Evolutionary conservation across 345 rosid species (phyloP), one percentile per base, ranked within the genome.

Genomic region (Populus nigra): DNA sequence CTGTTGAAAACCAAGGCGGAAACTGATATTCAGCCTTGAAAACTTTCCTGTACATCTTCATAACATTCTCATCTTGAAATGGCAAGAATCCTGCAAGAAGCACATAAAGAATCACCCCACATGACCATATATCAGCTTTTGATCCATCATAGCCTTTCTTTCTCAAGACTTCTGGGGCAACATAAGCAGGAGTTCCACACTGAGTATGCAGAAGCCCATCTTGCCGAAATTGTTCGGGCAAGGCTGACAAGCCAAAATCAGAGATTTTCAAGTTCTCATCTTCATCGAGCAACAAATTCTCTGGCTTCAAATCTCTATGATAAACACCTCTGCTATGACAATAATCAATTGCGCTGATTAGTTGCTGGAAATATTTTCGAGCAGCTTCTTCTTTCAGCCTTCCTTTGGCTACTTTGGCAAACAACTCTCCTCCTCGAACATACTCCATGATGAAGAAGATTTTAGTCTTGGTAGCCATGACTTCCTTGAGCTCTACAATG

Each of bases 61-160:
- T 36, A 18, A 67, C 23, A 67, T 67, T 67, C 18, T 67, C 70
- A 1, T 67, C n/a, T 33, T 38, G 70, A 35, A 67, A 67, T 67
- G 70, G 70, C 45, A 67, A 17, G 25, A 13, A 33, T 10, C 70
- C 70, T 18, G 70, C 22, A 8, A 67, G 70, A 29, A 67, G 41
- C 1, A 67, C 70, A 20, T 67, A 67, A 8, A 67, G 70, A 67
- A 67, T 67, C 38, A 67, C 70, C 16, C 70, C 70, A 20, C 70
- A 67, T 0, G 70, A 67, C 70, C 70, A 67, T 29, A 20, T 67
- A 35, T 67, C 70, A 18, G 70, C 41, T 67, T 33, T 67, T 0
- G 70, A 29, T 29, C 70, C 70, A 67, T 67, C 70, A 20, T 67
- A 67, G 6, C 70, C 70, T 67, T 67, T 67, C 45, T 67, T 67